These are phyloP conservation scores for Komagataella pseudopastoris DNA, from an alignment of 805 yeast genomes.

Conservation along the genomic window DNA sequence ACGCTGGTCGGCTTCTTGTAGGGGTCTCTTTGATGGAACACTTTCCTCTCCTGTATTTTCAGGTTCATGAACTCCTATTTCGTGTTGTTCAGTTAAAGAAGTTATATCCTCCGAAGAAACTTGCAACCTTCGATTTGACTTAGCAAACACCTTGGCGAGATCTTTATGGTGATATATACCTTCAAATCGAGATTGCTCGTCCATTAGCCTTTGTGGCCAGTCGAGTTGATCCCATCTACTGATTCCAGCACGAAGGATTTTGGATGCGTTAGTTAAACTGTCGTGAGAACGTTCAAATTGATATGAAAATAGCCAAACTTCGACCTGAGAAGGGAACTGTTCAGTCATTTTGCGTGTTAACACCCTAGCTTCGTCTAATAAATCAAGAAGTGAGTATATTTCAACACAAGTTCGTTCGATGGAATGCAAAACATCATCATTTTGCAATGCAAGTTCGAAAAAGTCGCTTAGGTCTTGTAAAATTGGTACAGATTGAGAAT, in stretches of 20 bases:
- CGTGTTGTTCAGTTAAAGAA: conserved; percentile 4
- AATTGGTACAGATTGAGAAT: conserved; percentile 1
- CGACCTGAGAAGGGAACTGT: conserved; percentile 21
- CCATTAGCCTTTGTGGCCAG: conserved; percentile 34
- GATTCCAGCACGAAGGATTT: conserved; percentile 20
- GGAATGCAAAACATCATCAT: conserved; percentile 24
- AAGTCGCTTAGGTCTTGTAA: conserved; percentile 10
- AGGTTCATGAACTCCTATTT: conserved; percentile 2
- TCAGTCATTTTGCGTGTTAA: conserved; percentile 13
- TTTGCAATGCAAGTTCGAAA: conserved; percentile 14
- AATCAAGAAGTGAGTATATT: conserved; percentile 17
- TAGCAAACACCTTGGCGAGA: neutral
- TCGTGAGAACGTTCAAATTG: conserved; percentile 24
- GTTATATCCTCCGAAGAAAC: neutral
- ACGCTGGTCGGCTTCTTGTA: neutral
- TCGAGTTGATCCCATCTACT: conserved; percentile 20
- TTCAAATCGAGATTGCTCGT: conserved; percentile 27
- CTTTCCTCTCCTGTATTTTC: neutral
- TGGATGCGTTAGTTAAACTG: conserved; percentile 10
- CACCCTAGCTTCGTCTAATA: conserved; percentile 15
- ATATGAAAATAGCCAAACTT: conserved; percentile 32
- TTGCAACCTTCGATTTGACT: neutral
- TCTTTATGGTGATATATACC: conserved; percentile 9
- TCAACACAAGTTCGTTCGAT: conserved; percentile 28
- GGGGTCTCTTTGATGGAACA: neutral